Percentiles rank a stretch among this genome's conserved stretches.
These are phyloP conservation scores for Clonostachys solani DNA, from an alignment of 2,329 filamentous ascomycete species.

Conservation along the genomic window DNA sequence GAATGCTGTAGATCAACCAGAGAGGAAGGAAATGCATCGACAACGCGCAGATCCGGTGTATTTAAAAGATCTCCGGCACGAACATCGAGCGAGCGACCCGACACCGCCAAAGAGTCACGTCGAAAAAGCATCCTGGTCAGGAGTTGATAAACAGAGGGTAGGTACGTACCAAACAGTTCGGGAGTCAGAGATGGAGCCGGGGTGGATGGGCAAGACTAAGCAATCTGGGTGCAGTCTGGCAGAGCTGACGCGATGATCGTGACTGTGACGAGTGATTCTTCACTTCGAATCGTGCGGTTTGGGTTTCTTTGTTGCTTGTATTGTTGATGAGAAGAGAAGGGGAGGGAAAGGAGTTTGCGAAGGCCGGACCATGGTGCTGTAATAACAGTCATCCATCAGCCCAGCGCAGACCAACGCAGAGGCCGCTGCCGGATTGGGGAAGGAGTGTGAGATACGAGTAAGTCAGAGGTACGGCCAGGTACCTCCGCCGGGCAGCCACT, in stretches of 20 bases:
- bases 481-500: too few species aligned
- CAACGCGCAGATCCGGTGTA: too few species aligned
- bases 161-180: conserved; percentile 9
- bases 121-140: conserved; percentile 8
- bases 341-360: conserved; percentile 25
- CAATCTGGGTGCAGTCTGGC: not conserved
- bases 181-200: not conserved
- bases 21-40: too few species aligned
- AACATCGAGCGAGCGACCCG: not conserved
- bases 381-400: conserved; percentile 4
- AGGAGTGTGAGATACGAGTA: not conserved
- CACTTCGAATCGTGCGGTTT: conserved; percentile 45
- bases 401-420: not conserved
- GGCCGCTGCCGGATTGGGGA: not conserved
- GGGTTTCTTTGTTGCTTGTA: conserved; percentile 41
- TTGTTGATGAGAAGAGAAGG: conserved; percentile 40
- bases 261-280: conserved; percentile 58
- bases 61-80: too few species aligned
- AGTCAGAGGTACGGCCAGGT: too few species aligned
- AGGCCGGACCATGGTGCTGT: conserved; percentile 11
- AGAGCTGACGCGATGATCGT: conserved; percentile 51
- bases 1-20: too few species aligned
- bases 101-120: conserved; percentile 1
- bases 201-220: not conserved
- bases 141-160: conserved; percentile 14